phyloP scores from a whole-genome alignment of 768 basidiomycete genomes.

The Amanita fuliginea region DNA sequence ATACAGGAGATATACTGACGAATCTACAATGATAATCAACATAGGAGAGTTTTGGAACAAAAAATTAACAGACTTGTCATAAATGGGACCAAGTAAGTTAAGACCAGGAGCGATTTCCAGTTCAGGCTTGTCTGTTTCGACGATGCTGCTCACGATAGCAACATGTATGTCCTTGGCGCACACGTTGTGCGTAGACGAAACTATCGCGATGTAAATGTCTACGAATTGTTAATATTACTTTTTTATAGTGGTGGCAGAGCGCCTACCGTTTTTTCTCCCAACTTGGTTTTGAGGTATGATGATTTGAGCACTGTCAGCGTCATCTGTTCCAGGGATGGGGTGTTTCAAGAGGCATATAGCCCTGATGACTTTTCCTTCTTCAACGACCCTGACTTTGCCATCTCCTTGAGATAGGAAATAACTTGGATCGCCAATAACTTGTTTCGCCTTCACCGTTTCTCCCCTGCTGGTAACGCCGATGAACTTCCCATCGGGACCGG shows the following conservation, averaged over 20 bases:
- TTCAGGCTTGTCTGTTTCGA: constrained; percentile 90
- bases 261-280: constrained; percentile 77
- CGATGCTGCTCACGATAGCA: constrained; percentile 97
- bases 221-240: neutral
- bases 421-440: constrained; percentile 95
- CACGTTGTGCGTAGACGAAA: constrained; percentile 95
- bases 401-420: constrained; percentile 77
- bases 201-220: constrained; percentile 99
- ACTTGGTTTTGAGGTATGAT: constrained; percentile 99
- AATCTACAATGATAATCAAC: constrained; percentile 46
- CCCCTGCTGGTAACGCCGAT: constrained; percentile 81
- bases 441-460: constrained; percentile 94
- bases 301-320: constrained; percentile 91
- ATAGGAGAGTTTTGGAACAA: neutral
- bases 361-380: constrained; percentile 89
- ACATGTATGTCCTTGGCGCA: constrained; percentile 93
- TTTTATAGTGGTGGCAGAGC: neutral
- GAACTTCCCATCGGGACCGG: constrained; percentile 78
- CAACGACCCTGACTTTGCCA: constrained; percentile 74
- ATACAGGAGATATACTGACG: constrained; percentile 78
- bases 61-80: constrained; percentile 66
- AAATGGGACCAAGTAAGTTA: constrained; percentile 81
- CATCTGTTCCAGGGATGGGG: constrained; percentile 95
- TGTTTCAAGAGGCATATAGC: constrained; percentile 98
- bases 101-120: constrained; percentile 88